Evolutionary conservation across 2,329 filamentous ascomycete species (phyloP), one percentile per base, ranked within the genome.

Genomic region (Dactylellina leptospora): DNA sequence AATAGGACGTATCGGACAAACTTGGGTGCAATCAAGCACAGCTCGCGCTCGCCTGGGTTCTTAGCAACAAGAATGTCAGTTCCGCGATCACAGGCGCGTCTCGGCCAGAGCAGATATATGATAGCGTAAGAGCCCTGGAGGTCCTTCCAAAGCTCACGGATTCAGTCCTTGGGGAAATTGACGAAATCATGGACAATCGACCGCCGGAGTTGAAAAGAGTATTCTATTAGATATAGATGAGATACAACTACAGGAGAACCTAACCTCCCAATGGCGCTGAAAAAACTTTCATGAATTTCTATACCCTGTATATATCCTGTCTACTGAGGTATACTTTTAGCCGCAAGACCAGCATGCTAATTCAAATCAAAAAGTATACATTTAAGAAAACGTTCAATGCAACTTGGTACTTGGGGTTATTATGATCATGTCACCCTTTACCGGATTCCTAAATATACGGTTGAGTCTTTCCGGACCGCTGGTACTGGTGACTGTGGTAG

Each of bases 1-100:
- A 4, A n/a, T 80, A 85, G 82, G 82, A 85, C 54, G 84, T 92
- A 74, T 89, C 90, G 1, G 84, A 90, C 60, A 84, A 83, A 75
- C 81, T 92, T 40, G 87, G 84, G 10, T 82, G 88, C 70, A 86
- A 85, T 51, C 82, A 85, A 47, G 82, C 81, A 3, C 81, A 84
- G 55, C 81, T 88, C 44, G 85, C 86, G 0, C 81, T 88, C 56
- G 86, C 85, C 1, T 89, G 87, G 86, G 84, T 86, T 11, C 80
- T 88, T 51, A 85, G 83, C 77, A 88, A 88, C 77, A 82, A 83
- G 74, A 84, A 86, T 64, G 84, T 88, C 51, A 87, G 84, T 78
- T 84, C 83, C 13, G 86, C 85, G 30, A 88, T 88, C 74, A 85
- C 85, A 0, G 86, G 86, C 4, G 86, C 86, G 3, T 86, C 84